These are phyloP conservation scores for Bipolaris sorokiniana DNA, from an alignment of 2,329 filamentous ascomycete genomes.

Conservation along the genomic window DNA sequence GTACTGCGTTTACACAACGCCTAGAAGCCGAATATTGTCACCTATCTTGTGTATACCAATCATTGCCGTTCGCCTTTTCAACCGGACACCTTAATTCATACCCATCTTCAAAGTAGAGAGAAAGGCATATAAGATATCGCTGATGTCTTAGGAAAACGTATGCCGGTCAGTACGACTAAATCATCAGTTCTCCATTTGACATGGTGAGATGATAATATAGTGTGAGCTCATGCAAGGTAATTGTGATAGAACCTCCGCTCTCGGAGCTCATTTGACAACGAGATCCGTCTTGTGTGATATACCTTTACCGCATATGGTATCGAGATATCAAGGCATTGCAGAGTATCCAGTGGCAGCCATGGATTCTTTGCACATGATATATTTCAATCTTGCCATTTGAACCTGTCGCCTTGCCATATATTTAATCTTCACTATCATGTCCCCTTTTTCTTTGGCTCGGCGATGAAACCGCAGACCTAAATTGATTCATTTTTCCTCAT, in stretches of 20 bases:
- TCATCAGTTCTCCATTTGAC: background rate
- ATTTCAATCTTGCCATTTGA: too few relatives aligned
- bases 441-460: too few relatives aligned
- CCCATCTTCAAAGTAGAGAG: background rate
- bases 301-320: background rate
- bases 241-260: background rate
- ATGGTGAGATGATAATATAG: background rate
- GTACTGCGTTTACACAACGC: background rate
- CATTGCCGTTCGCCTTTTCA: background rate
- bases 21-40: background rate
- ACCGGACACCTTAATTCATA: background rate
- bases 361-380: background rate
- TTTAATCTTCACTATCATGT: background rate
- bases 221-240: background rate
- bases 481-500: background rate
- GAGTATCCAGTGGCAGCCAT: background rate
- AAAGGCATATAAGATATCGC: background rate
- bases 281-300: too few relatives aligned
- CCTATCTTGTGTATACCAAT: background rate
- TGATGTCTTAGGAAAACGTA: background rate
- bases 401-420: background rate
- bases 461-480: background rate
- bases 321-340: too few relatives aligned
- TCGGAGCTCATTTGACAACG: background rate
- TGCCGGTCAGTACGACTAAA: background rate